Evolutionary conservation across 345 rosid species (phyloP), one percentile per base, ranked within the genome.

Genomic region (Salix suchowensis): DNA sequence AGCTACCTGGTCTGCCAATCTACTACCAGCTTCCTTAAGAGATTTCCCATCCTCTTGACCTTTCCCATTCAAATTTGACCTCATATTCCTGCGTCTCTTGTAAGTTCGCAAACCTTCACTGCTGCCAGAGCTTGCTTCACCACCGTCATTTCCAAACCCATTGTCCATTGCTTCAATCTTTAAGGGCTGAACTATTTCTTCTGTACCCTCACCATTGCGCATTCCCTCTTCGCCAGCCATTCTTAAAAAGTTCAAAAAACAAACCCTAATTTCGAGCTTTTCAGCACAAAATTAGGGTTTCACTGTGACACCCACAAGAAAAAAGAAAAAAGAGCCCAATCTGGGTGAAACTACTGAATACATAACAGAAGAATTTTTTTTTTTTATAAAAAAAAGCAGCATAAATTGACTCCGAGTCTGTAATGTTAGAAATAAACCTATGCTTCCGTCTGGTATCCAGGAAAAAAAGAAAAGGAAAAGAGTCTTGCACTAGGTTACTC

Each of bases 41-140:
- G 75, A 40, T 70, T 78, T 84, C 61, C 74, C 84, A 64, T 81
- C 83, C 67, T 74, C 84, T 11, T 65, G 82, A 84, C 68, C 69
- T 71, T 84, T 85, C 26, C 78, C 66, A 64, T 77, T 88, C 10
- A 89, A 85, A 77, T 82, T 74, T 19, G 83, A 81, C 65, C 78
- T 82, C 23, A 74, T 78, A 42, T 60, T 80, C 85, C 82, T 92
- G 37, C 95, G 85, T 82, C 99, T 89, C 91, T 92, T 96, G 83
- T 92, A 93, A 10, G 91, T 90, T 70, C 75, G 88, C 23, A 92
- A 37, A 52, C 78, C 79, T 75, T 81, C 88, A 65, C 82, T 69
- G 62, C 71, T 83, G 32, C 84, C 82, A 2, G 89, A 87, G 74
- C 85, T 81, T 44, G 84, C 83, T 40, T 86, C 78, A 52, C 79